Base-by-base conservation (phyloP, 441 rosid species). In the Erysimum cheiri region DNA sequence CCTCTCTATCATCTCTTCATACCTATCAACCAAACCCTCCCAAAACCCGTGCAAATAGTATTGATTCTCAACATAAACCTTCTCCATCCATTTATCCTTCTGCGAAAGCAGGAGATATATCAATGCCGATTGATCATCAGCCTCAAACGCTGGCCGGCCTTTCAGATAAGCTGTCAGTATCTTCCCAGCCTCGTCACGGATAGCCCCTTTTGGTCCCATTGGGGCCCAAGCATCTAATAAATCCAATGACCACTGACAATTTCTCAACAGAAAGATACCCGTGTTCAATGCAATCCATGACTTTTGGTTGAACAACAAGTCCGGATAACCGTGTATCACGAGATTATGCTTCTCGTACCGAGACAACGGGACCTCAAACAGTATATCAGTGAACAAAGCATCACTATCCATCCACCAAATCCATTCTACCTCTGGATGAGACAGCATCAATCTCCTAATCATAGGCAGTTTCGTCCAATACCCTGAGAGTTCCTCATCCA, bases 331-430 rank as follows among this genome's bases (percentile, higher is more conserved):
- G 40, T 93, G 98, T 64, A 93, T 83, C 68, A 93, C 98, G 79
- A 93, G 39, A 68, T 89, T 88, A 65, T 85, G 87, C 37, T 85
- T 71, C 32, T 78, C 74, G 56, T 93, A 93, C 79, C 87, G 82
- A 35, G 74, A 44, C 41, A 85, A 63, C 0, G 97, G 97, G 72
- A 93, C 79, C 85, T 93, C 88, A 77, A 93, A 93, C 67, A 89
- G 88, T 82, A 93, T 91, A 72, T 93, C 98, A 17, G 97, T 91
- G 73, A 93, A 91, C 83, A 89, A 76, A 2, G 98, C 98, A 81
- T 93, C 98, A 80, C 97, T 93, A 43, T 93, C 98, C 97, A 93
- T 90, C 98, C 98, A 93, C 96, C 97, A 90, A 75, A 92, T 88
- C 97, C 97, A 93, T 80, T 93, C 97, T 4, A 91, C 82, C 59